Evolutionary conservation across 805 yeast genomes (phyloP), one percentile per base, ranked within the genome.

Genomic region (Monosporozyma aerobia): DNA sequence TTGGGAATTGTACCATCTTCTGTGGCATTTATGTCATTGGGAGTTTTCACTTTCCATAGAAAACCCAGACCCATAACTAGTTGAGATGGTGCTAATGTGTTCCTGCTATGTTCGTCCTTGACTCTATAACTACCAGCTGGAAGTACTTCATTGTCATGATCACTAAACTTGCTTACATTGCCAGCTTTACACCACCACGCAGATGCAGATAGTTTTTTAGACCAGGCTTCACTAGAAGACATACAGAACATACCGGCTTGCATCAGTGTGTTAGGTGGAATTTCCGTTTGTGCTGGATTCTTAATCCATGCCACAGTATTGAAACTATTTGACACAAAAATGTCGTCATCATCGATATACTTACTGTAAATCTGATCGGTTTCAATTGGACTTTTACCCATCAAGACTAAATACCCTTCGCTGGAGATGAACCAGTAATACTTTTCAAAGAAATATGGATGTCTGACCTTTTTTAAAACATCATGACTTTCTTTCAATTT

Each of bases 391-490:
- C 94, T 97, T 57, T 89, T 81, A 1, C 97, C 98, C 47, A 90
- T 89, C 51, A 94, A 68, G 54, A 95, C 86, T 49, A 94, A 70
- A 63, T 86, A 90, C 0, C 94, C 90, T 63, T 92, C 98, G 58
- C 84, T 82, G 0, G 97, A 80, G n/a, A 90, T 74, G 63, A 94
- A 94, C 99, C 99, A 94, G 62, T 77, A 81, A 67, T 84, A 92
- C 68, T 92, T 94, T 65, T 94, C 99, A 71, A 94, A 94, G 87
- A 97, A 90, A 64, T 75, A 83, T 47, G 88, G 89, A 4, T 79
- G 74, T 47, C 97, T 77, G 33, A 86, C 71, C 40, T 78, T 81
- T 56, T 79, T 82, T 37, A 75, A 67, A 4, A 74, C 74, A 47
- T 75, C 75, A 49, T 76, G 76, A 46, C 83, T 81, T 54, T 80